Percentiles rank a stretch among this genome's conserved stretches.
Conservation (phyloP, 1,284 basidiomycete genomes). For the Boletus albobrunnescens region DNA sequence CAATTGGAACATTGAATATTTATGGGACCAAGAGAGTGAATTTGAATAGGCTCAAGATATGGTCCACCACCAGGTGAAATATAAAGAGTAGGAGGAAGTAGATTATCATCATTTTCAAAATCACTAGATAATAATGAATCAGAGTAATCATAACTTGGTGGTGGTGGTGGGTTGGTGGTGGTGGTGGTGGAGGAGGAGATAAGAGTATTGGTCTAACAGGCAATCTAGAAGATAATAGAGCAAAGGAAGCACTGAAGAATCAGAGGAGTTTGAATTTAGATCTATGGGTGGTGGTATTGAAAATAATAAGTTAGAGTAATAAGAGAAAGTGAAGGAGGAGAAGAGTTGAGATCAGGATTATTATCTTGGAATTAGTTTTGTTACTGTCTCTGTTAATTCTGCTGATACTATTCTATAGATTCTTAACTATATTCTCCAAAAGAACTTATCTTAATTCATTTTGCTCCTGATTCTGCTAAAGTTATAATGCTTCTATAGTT, state of each 20-base stretch:
- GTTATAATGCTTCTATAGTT: too few relatives aligned
- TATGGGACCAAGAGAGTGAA: conserved; percentile 17
- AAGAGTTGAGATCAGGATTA: background rate
- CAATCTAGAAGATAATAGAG: background rate
- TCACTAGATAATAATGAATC: background rate
- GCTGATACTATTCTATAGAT: conserved; percentile 8
- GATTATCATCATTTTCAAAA: background rate
- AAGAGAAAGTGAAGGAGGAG: too few relatives aligned
- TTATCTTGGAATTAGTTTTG: background rate
- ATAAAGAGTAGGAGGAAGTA: background rate
- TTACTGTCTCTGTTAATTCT: background rate
- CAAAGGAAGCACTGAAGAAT: background rate
- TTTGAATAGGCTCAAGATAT: conserved; percentile 3
- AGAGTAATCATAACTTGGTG: too few relatives aligned
- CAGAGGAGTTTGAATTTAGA: background rate
- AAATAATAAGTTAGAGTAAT: too few relatives aligned
- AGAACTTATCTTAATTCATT: too few relatives aligned
- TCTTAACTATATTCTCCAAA: background rate
- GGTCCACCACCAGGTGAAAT: conserved; percentile 4
- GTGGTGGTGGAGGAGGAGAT: too few relatives aligned
- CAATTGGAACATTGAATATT: conserved; percentile 22
- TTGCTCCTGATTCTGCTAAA: too few relatives aligned
- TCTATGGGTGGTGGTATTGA: too few relatives aligned
- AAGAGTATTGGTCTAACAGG: too few relatives aligned
- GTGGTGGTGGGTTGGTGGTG: too few relatives aligned